These are phyloP conservation scores for Scytalidium sp. DNA, from an alignment of 2,329 filamentous ascomycete genomes.

Conservation along the genomic window DNA sequence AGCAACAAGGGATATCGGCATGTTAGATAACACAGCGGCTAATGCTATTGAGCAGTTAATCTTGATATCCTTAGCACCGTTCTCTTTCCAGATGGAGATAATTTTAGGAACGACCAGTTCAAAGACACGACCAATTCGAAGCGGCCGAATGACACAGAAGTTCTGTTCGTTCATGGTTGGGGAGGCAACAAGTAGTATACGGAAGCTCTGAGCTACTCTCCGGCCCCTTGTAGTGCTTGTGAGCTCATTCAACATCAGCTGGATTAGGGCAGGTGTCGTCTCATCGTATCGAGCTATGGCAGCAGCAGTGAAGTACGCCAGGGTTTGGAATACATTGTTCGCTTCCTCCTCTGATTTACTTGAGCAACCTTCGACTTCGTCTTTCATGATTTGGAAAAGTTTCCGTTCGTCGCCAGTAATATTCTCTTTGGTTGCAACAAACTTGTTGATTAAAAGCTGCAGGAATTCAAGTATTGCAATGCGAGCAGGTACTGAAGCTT, in stretches of 20 bases:
- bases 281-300: slow-evolving; percentile 18
- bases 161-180: slow-evolving; percentile 24
- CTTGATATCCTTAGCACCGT: slow-evolving; percentile 9
- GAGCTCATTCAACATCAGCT: slow-evolving; percentile 15
- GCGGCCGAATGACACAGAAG: slow-evolving; percentile 21
- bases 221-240: background rate
- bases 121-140: slow-evolving; percentile 22
- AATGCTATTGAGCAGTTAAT: slow-evolving; percentile 25
- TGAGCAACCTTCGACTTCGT: slow-evolving; percentile 4
- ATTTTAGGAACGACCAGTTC: slow-evolving; percentile 12
- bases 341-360: slow-evolving; percentile 7
- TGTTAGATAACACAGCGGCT: slow-evolving; percentile 20
- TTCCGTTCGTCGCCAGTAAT: slow-evolving; percentile 1
- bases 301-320: slow-evolving; percentile 25
- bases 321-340: slow-evolving; percentile 17
- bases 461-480: slow-evolving; percentile 20
- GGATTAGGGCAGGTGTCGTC: slow-evolving; percentile 11
- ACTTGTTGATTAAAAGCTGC: slow-evolving; percentile 28
- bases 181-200: slow-evolving; percentile 22
- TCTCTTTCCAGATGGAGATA: slow-evolving; percentile 12
- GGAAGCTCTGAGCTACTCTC: slow-evolving; percentile 23
- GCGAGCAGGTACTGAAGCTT: slow-evolving; percentile 11
- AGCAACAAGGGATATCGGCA: slow-evolving; percentile 12
- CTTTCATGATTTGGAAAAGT: slow-evolving; percentile 14
- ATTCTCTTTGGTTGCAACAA: slow-evolving; percentile 12